phyloP scores from a whole-genome alignment of 768 basidiomycete species.

The Hortiboletus campestris region DNA sequence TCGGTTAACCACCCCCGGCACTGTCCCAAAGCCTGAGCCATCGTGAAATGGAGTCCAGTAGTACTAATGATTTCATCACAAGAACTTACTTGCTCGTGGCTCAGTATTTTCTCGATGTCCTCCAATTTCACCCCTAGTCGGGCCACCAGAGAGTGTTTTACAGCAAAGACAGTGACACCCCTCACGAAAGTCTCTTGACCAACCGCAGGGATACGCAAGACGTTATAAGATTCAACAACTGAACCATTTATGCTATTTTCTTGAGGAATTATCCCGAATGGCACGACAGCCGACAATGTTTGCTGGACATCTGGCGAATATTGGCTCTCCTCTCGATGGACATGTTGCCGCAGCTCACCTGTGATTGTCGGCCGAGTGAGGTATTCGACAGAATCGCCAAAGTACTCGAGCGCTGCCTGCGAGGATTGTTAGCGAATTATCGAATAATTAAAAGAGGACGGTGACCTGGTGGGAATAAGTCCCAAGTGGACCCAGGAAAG shows the following conservation, averaged over 20 bases:
- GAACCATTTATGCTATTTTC: slow-evolving; percentile 76
- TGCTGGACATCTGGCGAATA: slow-evolving; percentile 53
- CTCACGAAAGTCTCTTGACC: slow-evolving; percentile 49
- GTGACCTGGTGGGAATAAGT: slow-evolving; percentile 69
- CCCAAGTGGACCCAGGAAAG: slow-evolving; percentile 65
- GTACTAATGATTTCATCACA: neutral
- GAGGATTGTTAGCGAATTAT: slow-evolving; percentile 22
- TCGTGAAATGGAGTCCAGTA: neutral
- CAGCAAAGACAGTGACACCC: slow-evolving; percentile 56
- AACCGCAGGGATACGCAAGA: slow-evolving; percentile 43
- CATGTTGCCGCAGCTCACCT: slow-evolving; percentile 28
- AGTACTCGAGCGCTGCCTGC: slow-evolving; percentile 48
- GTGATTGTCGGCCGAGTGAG: slow-evolving; percentile 39
- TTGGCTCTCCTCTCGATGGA: neutral
- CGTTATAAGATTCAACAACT: slow-evolving; percentile 74
- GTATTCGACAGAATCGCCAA: slow-evolving; percentile 46
- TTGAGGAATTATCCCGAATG: slow-evolving; percentile 70
- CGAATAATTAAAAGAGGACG: neutral
- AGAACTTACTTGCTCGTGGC: slow-evolving; percentile 72
- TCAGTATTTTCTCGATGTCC: slow-evolving; percentile 59
- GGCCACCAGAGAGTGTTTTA: slow-evolving; percentile 71
- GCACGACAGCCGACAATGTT: slow-evolving; percentile 41
- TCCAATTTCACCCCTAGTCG: slow-evolving; percentile 53
- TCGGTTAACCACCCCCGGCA: slow-evolving; percentile 60
- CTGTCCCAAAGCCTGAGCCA: slow-evolving; percentile 69